Evolutionary conservation across 2,329 filamentous ascomycete species (phyloP).

Genomic region (Whalleya microplaca): DNA sequence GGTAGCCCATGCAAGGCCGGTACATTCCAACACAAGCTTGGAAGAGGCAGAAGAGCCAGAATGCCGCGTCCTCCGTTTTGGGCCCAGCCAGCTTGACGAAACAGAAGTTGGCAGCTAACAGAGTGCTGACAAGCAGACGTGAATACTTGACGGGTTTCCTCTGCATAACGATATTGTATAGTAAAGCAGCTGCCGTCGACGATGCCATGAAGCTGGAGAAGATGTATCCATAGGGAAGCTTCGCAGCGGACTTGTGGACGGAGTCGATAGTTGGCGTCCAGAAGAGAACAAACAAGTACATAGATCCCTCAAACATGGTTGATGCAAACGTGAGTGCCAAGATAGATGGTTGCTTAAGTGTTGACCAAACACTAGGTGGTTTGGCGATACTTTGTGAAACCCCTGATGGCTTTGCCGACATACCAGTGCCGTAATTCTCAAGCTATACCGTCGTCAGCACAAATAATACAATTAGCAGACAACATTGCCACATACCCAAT

Average conservation of each 20-base stretch:
- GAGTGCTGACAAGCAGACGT: constrained; percentile 39
- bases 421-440: constrained; percentile 33
- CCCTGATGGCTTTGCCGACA: constrained; percentile 12
- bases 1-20: constrained; percentile 57
- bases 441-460: constrained; percentile 23
- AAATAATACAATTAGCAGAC: neutral
- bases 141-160: constrained; percentile 38
- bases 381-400: neutral
- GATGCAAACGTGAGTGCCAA: constrained; percentile 55
- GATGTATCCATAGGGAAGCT: constrained; percentile 35
- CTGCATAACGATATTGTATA: constrained; percentile 38
- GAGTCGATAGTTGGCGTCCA: constrained; percentile 60
- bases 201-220: constrained; percentile 38
- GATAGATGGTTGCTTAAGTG: constrained; percentile 49
- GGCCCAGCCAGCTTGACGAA: constrained; percentile 43
- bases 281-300: constrained; percentile 68
- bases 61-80: constrained; percentile 47
- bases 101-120: constrained; percentile 43
- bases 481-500: constrained; percentile 47
- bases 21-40: constrained; percentile 62
- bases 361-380: constrained; percentile 26
- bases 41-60: constrained; percentile 62
- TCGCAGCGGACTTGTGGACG: constrained; percentile 37
- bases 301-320: constrained; percentile 63
- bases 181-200: constrained; percentile 33